Percentiles rank a stretch among this genome's conserved stretches.
Evolutionary conservation across 768 basidiomycete genomes (phyloP).

Genomic region (Termitomyces sp.): DNA sequence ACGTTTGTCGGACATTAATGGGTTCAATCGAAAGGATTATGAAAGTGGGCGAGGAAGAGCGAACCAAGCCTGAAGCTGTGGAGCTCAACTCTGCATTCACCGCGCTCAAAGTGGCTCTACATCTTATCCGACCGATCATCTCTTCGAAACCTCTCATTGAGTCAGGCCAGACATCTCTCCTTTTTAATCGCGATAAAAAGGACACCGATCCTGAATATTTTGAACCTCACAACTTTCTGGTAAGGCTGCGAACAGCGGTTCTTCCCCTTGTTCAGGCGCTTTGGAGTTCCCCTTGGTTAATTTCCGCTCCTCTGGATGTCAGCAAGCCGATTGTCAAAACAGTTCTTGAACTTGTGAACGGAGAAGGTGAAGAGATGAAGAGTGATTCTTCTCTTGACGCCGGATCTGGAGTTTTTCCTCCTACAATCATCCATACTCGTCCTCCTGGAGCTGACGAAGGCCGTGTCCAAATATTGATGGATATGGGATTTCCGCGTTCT

Average conservation of each 20-base stretch:
- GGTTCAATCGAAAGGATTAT: slow-evolving; percentile 51
- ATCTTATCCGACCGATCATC: slow-evolving; percentile 70
- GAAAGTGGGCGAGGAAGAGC: slow-evolving; percentile 45
- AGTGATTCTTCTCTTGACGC: slow-evolving; percentile 32
- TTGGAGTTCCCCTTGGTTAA: slow-evolving; percentile 85
- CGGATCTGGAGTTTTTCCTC: slow-evolving; percentile 12
- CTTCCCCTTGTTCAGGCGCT: slow-evolving; percentile 62
- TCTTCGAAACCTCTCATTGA: slow-evolving; percentile 80
- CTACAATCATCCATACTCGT: slow-evolving; percentile 23
- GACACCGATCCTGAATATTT: slow-evolving; percentile 77
- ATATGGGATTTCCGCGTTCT: slow-evolving; percentile 96
- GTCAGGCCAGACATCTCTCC: slow-evolving; percentile 72
- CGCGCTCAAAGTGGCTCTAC: slow-evolving; percentile 75
- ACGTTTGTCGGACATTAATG: slow-evolving; percentile 49
- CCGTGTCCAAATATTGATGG: slow-evolving; percentile 76
- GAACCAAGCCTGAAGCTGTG: slow-evolving; percentile 50
- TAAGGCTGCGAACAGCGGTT: slow-evolving; percentile 66
- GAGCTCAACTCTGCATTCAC: slow-evolving; percentile 73
- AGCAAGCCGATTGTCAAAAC: slow-evolving; percentile 71
- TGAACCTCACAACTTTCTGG: slow-evolving; percentile 82
- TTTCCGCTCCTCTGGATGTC: slow-evolving; percentile 66
- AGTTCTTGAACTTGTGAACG: slow-evolving; percentile 75
- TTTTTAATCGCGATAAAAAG: slow-evolving; percentile 71
- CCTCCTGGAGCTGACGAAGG: slow-evolving; percentile 64
- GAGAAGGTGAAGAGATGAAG: slow-evolving; percentile 71